A percentile compares a stretch with the other conserved stretches of the same genome.
Conservation (phyloP, 2,329 filamentous ascomycete species). For the Ophiobolus disseminans region DNA sequence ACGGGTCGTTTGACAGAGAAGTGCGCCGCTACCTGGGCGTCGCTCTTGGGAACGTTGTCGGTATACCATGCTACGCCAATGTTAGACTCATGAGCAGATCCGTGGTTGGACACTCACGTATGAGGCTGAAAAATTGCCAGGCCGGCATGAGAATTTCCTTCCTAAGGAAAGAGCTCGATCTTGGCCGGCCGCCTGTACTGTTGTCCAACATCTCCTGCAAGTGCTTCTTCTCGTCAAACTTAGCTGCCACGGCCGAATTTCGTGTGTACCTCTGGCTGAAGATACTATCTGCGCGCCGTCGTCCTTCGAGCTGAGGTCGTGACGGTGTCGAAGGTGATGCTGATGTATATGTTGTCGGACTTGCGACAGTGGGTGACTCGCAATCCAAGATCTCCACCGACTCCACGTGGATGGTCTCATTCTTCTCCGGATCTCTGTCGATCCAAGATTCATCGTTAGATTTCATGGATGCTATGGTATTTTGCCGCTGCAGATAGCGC, state of each 20-base stretch:
- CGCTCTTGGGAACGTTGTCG: constrained; percentile 66
- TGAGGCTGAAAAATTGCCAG: constrained; percentile 95
- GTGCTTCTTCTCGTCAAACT: constrained; percentile 57
- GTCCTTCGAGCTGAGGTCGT: constrained; percentile 38
- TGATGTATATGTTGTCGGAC: constrained; percentile 38
- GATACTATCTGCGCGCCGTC: constrained; percentile 57
- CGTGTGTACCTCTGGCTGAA: constrained; percentile 55
- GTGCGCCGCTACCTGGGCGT: constrained; percentile 85
- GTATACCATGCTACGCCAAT: constrained; percentile 79
- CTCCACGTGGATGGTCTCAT: constrained; percentile 53
- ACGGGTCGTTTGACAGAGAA: constrained; percentile 84
- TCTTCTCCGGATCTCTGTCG: constrained; percentile 44
- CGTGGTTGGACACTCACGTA: constrained; percentile 66
- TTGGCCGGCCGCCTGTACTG: constrained; percentile 41
- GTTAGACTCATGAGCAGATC: constrained; percentile 19
- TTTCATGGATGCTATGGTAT: constrained; percentile 61
- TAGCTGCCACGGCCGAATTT: constrained; percentile 57
- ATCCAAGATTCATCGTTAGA: constrained; percentile 34
- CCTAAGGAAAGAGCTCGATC: constrained; percentile 53
- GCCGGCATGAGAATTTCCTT: constrained; percentile 95
- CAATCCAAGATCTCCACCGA: constrained; percentile 48
- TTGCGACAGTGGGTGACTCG: constrained; percentile 45
- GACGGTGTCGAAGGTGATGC: constrained; percentile 33
- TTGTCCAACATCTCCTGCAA: constrained; percentile 49
- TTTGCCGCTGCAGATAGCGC: constrained; percentile 71